Base-by-base conservation (phyloP, 2,329 filamentous ascomycete species). In the Cucurbitaria berberidis region DNA sequence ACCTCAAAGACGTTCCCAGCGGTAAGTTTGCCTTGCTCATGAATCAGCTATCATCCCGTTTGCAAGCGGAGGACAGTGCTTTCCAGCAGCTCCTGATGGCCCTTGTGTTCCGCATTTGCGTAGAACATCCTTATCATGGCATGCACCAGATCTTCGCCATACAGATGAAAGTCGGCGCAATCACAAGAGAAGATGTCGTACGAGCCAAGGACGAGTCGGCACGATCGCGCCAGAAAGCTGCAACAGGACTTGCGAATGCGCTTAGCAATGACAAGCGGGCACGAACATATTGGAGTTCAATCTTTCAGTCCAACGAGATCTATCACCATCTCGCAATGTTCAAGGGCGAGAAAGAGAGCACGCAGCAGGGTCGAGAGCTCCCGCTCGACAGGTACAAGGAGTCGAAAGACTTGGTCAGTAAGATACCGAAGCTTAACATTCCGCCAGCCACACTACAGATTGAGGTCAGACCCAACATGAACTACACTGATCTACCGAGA, bases 11-110 rank as follows among this genome's bases (percentile, higher is more conserved):
- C 45, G 93, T 98, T 0, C 89, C 93, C 1, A 96, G 91, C 53
- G 85, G 90, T 55, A 99, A 99, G 69, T 96, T 99, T 70, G 93
- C 92, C 1, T 79, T 89, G 3, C 80, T 99, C 45, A 96, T 96
- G 87, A 99, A 97, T 68, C 95, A 99, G 73, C 83, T 99, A 27
- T 93, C 93, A 5, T 99, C 96, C n/a, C 87, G 95, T 7, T 79
- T 99, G 5, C 86, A 96, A 55, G 85, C 90, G 56, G 83, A 87
- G 27, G 76, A 82, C 1, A 83, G 82, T 15, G 70, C 80, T 0
- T 99, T 99, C 68, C 95, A 99, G 67, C 81, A 80, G 35, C 81
- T 93, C 1, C 80, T 99, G 1, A 84, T 86, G 45, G 80, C 81
- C 1, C 78, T 99, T 16, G 87, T 98, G 3, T 86, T 87, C 67